Evolutionary conservation across 352 stramenopile species (phyloP), one percentile per base, ranked within the genome.

Genomic region (Peronospora farinosa): DNA sequence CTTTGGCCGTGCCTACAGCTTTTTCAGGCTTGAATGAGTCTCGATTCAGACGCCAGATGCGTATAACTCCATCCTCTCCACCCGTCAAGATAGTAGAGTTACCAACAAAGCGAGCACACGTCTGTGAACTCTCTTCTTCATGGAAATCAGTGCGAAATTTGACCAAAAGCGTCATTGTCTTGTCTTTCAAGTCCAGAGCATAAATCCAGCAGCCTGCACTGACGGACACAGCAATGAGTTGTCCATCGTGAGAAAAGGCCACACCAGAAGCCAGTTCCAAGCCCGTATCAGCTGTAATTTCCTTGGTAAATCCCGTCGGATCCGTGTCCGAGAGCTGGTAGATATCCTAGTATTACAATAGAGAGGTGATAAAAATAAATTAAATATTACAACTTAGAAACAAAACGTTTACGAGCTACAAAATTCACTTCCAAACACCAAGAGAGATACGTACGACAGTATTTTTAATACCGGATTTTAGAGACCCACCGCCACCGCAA

Each of bases 391-490:
- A 17, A n/a, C n/a, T 39, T 49, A 32, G 31, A 50, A 27, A 5
- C 12, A 21, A 28, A 17, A 3, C 15, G 43, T n/a, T 21, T 21
- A 21, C n/a, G n/a, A n/a, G n/a, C n/a, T n/a, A n/a, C n/a, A n/a
- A n/a, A n/a, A n/a, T n/a, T n/a, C n/a, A n/a, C n/a, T n/a, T n/a
- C n/a, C n/a, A n/a, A n/a, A n/a, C n/a, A n/a, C n/a, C 15, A 13
- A 23, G 27, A 36, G 1, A 10, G 8, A 19, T 2, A 73, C 82
- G 47, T 72, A 87, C 82, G 47, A 91, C 76, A 3, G 78, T 93
- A 67, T 93, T 93, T 37, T 85, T 84, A 52, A 93, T 89, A 48
- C 82, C 82, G 9, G 79, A 90, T 63, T 82, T 88, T 44, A 89
- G 72, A 19, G 78, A 91, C 15, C 82, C 82, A 46, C 82, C 82